Base-by-base conservation (phyloP, 2,329 filamentous ascomycete genomes). In the Orbilia ellipsospora region DNA sequence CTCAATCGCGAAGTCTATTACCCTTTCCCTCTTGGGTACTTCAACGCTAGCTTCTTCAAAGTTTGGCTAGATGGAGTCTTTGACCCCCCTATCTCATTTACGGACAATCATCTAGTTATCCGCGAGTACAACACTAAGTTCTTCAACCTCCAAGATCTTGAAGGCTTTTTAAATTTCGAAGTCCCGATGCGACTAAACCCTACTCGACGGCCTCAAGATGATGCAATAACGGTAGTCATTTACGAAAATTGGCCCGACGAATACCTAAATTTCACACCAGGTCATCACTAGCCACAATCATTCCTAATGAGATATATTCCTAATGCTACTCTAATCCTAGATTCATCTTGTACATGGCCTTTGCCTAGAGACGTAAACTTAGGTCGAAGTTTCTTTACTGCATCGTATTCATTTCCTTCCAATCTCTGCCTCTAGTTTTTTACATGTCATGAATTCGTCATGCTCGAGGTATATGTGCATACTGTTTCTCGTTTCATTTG, bases 1-100 rank as follows among this genome's bases (percentile, higher is more conserved):
- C 52, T 75, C n/a, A 69, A 75, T 16, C 72, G 72, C 18, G 59
- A 75, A 6, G 5, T 75, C 10, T 59, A 69, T 3, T 75, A 69
- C 28, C 13, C 4, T n/a, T 75, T 75, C 42, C 1, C 45, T 28
- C 23, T 69, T 40, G 72, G 72, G 2, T 36, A 65, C 40, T 75
- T 75, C 18, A 68, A 44, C 18, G 64, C 72, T 1, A 63, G 20
- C 10, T 59, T 60, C 2, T 75, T 75, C 28, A 40, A 60, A n/a
- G 26, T 55, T 48, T 75, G 72, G 72, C 28, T 75, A 4, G 72
- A 75, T 23, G 55, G 12, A 18, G 26, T 60, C 31, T 75, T 75
- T 28, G 20, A 61, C 31, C 72, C 72, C 4, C 59, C 59, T 4
- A 45, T 69, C n/a, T 59, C n/a, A 12, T 75, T 75, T n/a, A 20